Percentiles rank a stretch among this genome's conserved stretches.
Conservation (phyloP, 805 yeast species). For the Zygotorulaspora florentina region DNA sequence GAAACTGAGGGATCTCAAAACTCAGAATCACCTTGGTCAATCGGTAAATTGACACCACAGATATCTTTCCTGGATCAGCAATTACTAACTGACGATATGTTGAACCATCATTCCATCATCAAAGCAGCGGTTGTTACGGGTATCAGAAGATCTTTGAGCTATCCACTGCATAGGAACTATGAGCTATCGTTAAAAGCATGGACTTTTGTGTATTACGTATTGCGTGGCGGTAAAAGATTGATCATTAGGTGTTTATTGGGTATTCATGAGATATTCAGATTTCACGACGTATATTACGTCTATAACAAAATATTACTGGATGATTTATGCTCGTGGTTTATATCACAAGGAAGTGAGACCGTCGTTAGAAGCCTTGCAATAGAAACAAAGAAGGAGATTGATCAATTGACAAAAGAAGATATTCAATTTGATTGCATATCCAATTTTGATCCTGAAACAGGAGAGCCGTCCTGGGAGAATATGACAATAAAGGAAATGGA, state of each 20-base stretch:
- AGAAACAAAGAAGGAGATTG: constrained; percentile 49
- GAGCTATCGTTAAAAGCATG: constrained; percentile 57
- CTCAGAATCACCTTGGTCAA: constrained; percentile 90
- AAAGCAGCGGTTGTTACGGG: constrained; percentile 55
- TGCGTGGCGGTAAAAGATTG: constrained; percentile 65
- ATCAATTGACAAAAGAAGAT: constrained; percentile 39
- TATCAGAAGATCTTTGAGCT: constrained; percentile 68
- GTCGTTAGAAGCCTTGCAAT: constrained; percentile 61
- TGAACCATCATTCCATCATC: constrained; percentile 34
- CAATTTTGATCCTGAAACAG: constrained; percentile 35
- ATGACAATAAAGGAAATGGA: constrained; percentile 55
- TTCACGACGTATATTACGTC: constrained; percentile 79
- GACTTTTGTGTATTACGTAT: constrained; percentile 64
- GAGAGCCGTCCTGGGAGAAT: constrained; percentile 40
- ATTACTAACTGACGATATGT: constrained; percentile 35
- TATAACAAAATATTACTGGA: constrained; percentile 73
- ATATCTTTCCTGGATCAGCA: constrained; percentile 65
- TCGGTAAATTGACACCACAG: constrained; percentile 83
- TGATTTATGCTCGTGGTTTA: constrained; percentile 73
- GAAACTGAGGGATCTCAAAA: constrained; percentile 68
- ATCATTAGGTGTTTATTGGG: constrained; percentile 58
- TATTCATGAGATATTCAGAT: constrained; percentile 68
- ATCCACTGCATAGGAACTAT: constrained; percentile 75
- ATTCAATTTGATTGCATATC: constrained; percentile 43
- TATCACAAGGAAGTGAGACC: constrained; percentile 53